These are phyloP conservation scores for Calonectria hongkongensis DNA, from an alignment of 2,329 filamentous ascomycete genomes.

Conservation along the genomic window DNA sequence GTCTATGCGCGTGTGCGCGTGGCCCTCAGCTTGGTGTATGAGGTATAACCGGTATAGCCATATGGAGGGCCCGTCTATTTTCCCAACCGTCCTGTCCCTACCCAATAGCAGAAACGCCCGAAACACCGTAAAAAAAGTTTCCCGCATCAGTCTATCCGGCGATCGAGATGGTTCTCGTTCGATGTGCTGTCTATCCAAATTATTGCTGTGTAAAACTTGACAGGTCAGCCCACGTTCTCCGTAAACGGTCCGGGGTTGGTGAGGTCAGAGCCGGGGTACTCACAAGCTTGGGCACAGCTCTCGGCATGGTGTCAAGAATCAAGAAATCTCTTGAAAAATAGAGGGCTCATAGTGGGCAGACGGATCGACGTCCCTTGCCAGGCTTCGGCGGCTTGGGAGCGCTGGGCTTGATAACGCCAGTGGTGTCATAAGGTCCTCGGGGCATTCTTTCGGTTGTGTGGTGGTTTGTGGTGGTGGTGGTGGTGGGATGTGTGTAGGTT, in stretches of 20 bases:
- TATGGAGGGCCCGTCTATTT: constrained; percentile 52
- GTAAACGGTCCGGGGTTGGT: background rate
- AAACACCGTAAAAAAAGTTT: constrained; percentile 44
- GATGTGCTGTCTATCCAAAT: constrained; percentile 46
- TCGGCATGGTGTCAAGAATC: constrained; percentile 41
- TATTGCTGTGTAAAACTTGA: constrained; percentile 46
- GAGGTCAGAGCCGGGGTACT: constrained; percentile 31
- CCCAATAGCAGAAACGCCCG: constrained; percentile 51
- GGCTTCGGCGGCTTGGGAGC: constrained; percentile 60
- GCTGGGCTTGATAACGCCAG: constrained; percentile 61
- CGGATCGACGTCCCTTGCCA: constrained; percentile 47
- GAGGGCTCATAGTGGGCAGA: constrained; percentile 41
- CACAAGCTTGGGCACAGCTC: constrained; percentile 42
- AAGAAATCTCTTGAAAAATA: constrained; percentile 28
- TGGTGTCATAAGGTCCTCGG: constrained; percentile 63
- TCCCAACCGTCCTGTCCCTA: constrained; percentile 51
- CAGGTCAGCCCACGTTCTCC: constrained; percentile 25
- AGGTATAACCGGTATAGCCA: constrained; percentile 42
- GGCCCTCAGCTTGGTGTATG: constrained; percentile 42
- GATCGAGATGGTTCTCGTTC: constrained; percentile 52
- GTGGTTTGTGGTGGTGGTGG: constrained; percentile 15
- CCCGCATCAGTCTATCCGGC: constrained; percentile 50
- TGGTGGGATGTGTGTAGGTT: constrained; percentile 32
- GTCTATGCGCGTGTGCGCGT: constrained; percentile 53
- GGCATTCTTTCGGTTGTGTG: constrained; percentile 54